Evolutionary conservation across 2,329 filamentous ascomycete species (phyloP).

Genomic region (Botrytis pseudocinerea): DNA sequence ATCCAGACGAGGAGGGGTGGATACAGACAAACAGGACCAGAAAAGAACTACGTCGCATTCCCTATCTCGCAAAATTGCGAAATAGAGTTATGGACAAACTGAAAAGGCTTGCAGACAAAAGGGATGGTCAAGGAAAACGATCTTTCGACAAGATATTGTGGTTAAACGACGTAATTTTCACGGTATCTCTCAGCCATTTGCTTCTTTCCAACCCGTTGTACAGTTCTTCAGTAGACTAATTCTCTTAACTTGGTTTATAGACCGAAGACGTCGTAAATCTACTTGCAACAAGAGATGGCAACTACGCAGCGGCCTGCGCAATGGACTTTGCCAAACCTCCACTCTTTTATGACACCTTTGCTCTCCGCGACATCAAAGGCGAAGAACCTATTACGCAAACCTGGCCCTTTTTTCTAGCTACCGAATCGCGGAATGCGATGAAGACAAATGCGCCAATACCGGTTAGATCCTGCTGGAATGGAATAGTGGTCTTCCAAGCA

Average conservation of each 20-base stretch:
- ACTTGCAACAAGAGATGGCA: conserved; percentile 56
- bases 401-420: conserved; percentile 60
- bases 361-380: conserved; percentile 55
- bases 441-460: conserved; percentile 52
- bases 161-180: conserved; percentile 64
- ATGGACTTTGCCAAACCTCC: conserved; percentile 54
- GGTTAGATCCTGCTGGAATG: conserved; percentile 59
- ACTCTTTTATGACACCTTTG: conserved; percentile 59
- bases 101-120: conserved; percentile 45
- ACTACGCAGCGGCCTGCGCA: conserved; percentile 63
- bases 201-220: not conserved
- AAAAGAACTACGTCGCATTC: conserved; percentile 63
- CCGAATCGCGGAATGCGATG: conserved; percentile 54
- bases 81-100: conserved; percentile 64
- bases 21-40: conserved; percentile 55
- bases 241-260: conserved; percentile 39
- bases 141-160: conserved; percentile 59
- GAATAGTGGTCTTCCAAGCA: conserved; percentile 54
- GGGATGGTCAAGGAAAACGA: conserved; percentile 32
- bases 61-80: conserved; percentile 64
- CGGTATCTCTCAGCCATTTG: conserved; percentile 42
- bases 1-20: conserved; percentile 47
- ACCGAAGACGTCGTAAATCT: conserved; percentile 56
- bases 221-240: not conserved
- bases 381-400: conserved; percentile 52